Evolutionary conservation across 2,329 filamentous ascomycete genomes (phyloP).

Genomic region (Neoascochyta sp.): DNA sequence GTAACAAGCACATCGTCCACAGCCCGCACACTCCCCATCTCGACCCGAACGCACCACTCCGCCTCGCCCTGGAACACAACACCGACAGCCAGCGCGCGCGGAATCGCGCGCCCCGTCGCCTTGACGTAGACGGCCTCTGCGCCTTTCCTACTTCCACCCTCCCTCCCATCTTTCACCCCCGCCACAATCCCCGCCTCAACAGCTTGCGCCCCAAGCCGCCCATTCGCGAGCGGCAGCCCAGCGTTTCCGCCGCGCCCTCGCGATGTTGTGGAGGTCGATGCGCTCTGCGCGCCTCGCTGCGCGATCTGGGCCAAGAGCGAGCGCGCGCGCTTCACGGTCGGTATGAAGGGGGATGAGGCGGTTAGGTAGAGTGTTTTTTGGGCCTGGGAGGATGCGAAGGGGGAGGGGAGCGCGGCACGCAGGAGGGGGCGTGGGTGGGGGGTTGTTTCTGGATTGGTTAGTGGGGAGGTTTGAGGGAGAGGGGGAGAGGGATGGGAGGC

Average conservation of each 20-base stretch:
- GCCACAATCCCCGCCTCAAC: constrained; percentile 30
- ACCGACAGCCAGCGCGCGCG: constrained; percentile 60
- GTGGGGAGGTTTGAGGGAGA: constrained; percentile 2
- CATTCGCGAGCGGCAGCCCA: constrained; percentile 15
- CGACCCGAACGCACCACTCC: constrained; percentile 57
- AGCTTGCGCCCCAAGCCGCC: constrained; percentile 25
- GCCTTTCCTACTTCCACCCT: constrained; percentile 5
- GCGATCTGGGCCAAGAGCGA: constrained; percentile 58
- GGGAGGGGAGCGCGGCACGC: constrained; percentile 53
- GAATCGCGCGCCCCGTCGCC: constrained; percentile 64
- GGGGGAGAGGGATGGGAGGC: not conserved
- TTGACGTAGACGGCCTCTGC: constrained; percentile 57
- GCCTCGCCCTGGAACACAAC: constrained; percentile 61
- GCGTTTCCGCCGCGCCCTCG: not conserved
- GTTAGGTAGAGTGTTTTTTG: constrained; percentile 65
- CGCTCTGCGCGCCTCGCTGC: constrained; percentile 47
- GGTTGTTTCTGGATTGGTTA: constrained; percentile 44
- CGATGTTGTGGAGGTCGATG: not conserved
- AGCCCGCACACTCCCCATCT: constrained; percentile 61
- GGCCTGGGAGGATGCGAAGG: constrained; percentile 47
- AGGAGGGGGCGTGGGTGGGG: constrained; percentile 57
- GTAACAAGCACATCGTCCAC: constrained; percentile 61
- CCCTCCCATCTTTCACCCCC: constrained; percentile 12
- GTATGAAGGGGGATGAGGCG: constrained; percentile 63
- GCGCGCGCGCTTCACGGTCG: constrained; percentile 62